Conservation (phyloP, 805 yeast species). For the Wickerhamiella azymoides region DNA sequence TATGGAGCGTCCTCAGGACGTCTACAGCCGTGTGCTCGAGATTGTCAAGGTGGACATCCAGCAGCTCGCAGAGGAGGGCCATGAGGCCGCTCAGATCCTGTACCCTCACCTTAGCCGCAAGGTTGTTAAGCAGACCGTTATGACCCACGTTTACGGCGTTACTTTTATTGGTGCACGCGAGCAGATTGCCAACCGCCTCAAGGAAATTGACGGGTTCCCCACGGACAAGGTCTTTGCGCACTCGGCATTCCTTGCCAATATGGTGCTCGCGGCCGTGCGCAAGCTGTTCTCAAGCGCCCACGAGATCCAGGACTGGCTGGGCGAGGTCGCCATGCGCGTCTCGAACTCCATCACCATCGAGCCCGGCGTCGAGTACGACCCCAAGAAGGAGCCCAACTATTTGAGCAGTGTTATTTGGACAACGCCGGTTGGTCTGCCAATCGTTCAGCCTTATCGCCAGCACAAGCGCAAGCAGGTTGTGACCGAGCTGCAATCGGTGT, state of each 20-base stretch:
- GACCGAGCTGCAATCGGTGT: conserved; percentile 83
- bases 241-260: conserved; percentile 55
- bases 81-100: conserved; percentile 28
- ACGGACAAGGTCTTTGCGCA: conserved; percentile 33
- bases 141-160: conserved; percentile 97
- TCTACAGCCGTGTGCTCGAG: conserved; percentile 41
- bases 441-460: conserved; percentile 90
- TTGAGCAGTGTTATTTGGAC: conserved; percentile 95
- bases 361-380: conserved; percentile 27
- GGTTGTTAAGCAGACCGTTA: conserved; percentile 90
- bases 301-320: conserved; percentile 91
- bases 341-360: conserved; percentile 64
- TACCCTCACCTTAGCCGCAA: conserved; percentile 62
- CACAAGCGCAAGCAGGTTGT: conserved; percentile 46
- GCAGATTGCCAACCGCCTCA: conserved; percentile 70
- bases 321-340: conserved; percentile 68
- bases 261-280: conserved; percentile 72
- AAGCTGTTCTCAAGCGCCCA: conserved; percentile 87
- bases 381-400: conserved; percentile 40
- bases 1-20: conserved; percentile 47
- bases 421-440: conserved; percentile 85
- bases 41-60: conserved; percentile 34
- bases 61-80: conserved; percentile 29
- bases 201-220: conserved; percentile 40
- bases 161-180: conserved; percentile 85